Percentiles rank a stretch among this genome's conserved stretches.
These are phyloP conservation scores for Mitragyna speciosa DNA, from an alignment of 257 asterid genomes.

Conservation along the genomic window DNA sequence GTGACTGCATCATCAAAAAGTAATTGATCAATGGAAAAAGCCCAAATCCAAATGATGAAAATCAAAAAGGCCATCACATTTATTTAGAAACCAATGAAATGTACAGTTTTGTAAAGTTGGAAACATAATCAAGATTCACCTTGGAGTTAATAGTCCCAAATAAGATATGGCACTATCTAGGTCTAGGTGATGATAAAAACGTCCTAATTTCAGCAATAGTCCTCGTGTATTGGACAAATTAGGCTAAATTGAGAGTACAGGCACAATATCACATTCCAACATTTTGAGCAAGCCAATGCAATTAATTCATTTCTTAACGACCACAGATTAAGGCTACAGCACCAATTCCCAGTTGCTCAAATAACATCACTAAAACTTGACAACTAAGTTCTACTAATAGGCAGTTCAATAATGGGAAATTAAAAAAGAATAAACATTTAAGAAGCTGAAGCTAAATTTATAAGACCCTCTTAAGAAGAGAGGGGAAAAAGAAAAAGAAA, in stretches of 20 bases:
- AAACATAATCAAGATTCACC: neutral
- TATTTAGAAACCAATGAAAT: neutral
- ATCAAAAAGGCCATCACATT: no score
- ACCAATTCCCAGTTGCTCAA: neutral
- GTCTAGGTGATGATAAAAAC: no score
- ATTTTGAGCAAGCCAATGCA: neutral
- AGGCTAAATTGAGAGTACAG: neutral
- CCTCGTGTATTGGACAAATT: neutral
- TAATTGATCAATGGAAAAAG: neutral
- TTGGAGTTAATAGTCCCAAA: neutral
- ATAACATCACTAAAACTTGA: neutral
- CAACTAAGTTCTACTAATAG: neutral
- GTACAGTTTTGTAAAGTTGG: neutral
- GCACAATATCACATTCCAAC: neutral
- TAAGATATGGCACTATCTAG: no score
- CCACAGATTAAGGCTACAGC: neutral
- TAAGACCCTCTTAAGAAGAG: neutral
- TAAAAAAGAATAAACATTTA: neutral
- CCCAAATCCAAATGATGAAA: neutral
- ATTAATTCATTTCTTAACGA: neutral
- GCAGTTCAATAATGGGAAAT: neutral
- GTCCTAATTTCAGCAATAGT: neutral
- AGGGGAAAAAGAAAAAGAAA: neutral
- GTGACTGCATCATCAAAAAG: no score
- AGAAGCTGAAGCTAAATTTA: neutral